These are phyloP conservation scores for Phyllosticta paracitricarpa DNA, from an alignment of 2,329 filamentous ascomycete species.

Conservation along the genomic window DNA sequence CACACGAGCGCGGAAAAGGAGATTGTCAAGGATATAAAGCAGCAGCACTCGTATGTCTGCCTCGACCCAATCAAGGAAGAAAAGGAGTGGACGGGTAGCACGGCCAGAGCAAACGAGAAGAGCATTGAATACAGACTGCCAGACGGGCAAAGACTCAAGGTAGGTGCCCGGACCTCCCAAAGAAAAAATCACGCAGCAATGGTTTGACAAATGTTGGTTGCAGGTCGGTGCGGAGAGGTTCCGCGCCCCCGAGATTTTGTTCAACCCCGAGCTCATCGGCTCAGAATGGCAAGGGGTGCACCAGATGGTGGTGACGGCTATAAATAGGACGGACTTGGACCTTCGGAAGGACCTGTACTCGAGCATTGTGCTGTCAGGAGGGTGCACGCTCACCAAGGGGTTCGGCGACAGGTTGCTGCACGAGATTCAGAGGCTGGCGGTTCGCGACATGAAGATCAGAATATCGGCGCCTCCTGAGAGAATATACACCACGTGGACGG, in stretches of 20 bases:
- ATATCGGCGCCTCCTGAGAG: constrained; percentile 96
- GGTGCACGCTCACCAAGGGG: constrained; percentile 90
- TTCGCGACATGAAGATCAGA: constrained; percentile 99
- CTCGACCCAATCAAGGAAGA: constrained; percentile 87
- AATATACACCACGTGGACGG: constrained; percentile 99
- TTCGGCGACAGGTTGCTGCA: constrained; percentile 88
- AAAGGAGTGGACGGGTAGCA: constrained; percentile 74
- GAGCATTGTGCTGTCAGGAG: constrained; percentile 94
- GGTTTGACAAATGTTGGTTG: constrained; percentile 11
- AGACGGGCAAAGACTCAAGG: constrained; percentile 89
- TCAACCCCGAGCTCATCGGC: constrained; percentile 93
- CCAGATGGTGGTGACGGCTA: constrained; percentile 94
- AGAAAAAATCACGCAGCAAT: neutral
- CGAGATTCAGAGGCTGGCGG: constrained; percentile 85
- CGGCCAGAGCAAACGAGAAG: constrained; percentile 68
- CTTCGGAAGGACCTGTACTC: constrained; percentile 86
- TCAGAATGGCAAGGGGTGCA: constrained; percentile 95
- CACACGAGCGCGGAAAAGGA: constrained; percentile 99
- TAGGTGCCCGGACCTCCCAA: constrained; percentile 25
- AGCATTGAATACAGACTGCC: constrained; percentile 80
- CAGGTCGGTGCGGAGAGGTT: constrained; percentile 90
- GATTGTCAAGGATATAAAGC: constrained; percentile 95
- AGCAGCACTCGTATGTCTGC: constrained; percentile 85
- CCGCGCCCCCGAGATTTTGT: constrained; percentile 91
- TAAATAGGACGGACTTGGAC: constrained; percentile 90